Percentiles rank a stretch among this genome's conserved stretches.
Evolutionary conservation across 257 asterid species (phyloP).

Genomic region (Solanum sejunctum): DNA sequence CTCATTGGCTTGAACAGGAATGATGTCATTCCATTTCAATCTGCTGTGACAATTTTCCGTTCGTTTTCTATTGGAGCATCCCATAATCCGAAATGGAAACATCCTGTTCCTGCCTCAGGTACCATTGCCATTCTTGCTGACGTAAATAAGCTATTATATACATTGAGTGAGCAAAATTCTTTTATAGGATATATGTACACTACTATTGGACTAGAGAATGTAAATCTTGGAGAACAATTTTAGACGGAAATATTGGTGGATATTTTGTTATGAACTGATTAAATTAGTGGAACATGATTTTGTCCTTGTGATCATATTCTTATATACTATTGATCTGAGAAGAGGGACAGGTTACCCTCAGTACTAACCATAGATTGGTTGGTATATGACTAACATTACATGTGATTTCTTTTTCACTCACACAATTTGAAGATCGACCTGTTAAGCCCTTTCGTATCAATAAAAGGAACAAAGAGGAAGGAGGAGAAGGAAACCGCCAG

Average conservation of each 20-base stretch:
- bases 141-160: background rate
- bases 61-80: background rate
- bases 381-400: background rate
- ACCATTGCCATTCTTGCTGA: background rate
- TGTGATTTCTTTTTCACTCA: background rate
- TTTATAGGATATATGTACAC: background rate
- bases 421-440: background rate
- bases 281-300: background rate
- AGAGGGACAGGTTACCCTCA: background rate
- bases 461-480: background rate
- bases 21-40: background rate
- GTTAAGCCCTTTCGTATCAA: background rate
- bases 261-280: background rate
- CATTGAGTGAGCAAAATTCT: background rate
- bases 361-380: background rate
- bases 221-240: background rate
- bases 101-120: background rate
- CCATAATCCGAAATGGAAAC: background rate
- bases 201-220: background rate
- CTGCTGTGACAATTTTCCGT: background rate
- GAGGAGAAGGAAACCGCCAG: background rate
- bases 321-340: background rate
- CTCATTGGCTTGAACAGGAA: constrained; percentile 37
- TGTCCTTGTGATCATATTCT: background rate
- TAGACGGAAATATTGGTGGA: background rate